A percentile compares a stretch with the other conserved stretches of the same genome.
Conservation (phyloP, 768 basidiomycete genomes). For the Obba rivulosa region DNA sequence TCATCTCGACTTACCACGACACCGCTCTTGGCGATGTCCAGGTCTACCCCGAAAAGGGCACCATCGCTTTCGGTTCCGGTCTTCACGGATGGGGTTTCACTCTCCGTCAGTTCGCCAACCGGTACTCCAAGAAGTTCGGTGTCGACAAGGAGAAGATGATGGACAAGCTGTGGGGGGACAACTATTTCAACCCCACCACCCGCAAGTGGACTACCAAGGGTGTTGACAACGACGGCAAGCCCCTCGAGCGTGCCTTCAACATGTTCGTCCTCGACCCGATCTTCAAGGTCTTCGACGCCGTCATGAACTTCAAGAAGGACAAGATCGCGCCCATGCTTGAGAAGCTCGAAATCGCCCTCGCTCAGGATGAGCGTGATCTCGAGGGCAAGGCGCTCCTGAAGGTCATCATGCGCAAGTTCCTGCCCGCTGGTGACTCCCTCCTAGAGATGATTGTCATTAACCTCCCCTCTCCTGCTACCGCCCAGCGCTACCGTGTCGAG, state of each 20-base stretch:
- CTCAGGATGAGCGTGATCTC: conserved; percentile 82
- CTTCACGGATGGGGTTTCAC: conserved; percentile 99
- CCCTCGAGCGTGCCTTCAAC: conserved; percentile 98
- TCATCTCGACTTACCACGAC: conserved; percentile 97
- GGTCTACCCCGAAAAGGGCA: conserved; percentile 97
- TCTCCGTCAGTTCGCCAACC: conserved; percentile 90
- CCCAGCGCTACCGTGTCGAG: conserved; percentile 98
- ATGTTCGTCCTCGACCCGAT: conserved; percentile 98
- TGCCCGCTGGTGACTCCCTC: conserved; percentile 97
- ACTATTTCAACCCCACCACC: conserved; percentile 96
- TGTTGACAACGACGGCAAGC: conserved; percentile 74
- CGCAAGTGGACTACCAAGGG: conserved; percentile 91
- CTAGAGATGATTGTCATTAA: conserved; percentile 99
- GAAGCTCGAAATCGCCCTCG: conserved; percentile 92
- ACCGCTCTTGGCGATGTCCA: conserved; percentile 93
- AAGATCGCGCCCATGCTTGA: conserved; percentile 77
- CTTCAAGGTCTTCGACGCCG: conserved; percentile 95
- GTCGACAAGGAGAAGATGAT: conserved; percentile 99
- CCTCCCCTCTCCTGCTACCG: conserved; percentile 94
- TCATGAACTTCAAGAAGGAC: conserved; percentile 99
- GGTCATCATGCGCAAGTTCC: conserved; percentile 98
- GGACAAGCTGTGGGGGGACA: conserved; percentile 97
- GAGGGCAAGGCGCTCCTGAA: conserved; percentile 97
- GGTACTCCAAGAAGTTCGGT: conserved; percentile 98
- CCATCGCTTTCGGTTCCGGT: conserved; percentile 98